A percentile compares a stretch with the other conserved stretches of the same genome.
Conservation (phyloP, 139 green algal species). For the Ettlia oleoabundans region DNA sequence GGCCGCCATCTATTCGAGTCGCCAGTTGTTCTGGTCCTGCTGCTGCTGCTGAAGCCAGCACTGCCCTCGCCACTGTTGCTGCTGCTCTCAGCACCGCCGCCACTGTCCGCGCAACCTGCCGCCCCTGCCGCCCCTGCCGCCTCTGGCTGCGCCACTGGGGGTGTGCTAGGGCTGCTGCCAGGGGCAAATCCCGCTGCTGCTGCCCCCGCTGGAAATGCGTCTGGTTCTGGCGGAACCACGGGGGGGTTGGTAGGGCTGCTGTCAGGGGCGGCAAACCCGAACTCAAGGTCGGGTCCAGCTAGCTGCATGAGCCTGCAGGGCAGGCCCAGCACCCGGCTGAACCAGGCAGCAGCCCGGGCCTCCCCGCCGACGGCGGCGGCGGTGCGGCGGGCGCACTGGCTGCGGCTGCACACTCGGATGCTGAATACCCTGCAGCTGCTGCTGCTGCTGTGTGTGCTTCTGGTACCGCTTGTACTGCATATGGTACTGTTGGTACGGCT, state of each 20-base stretch:
- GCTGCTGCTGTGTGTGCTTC: not conserved
- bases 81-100: not conserved
- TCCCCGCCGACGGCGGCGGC: slow-evolving; percentile 13
- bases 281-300: too few species aligned
- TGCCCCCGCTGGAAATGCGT: too few species aligned
- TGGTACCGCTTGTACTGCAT: not conserved
- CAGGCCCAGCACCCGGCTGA: slow-evolving; percentile 67
- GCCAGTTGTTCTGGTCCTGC: not conserved
- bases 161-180: not conserved
- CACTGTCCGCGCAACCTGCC: not conserved
- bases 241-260: not conserved
- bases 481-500: not conserved
- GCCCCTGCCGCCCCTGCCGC: not conserved
- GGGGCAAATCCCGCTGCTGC: too few species aligned
- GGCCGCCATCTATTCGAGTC: too few species aligned
- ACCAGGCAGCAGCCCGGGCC: slow-evolving; percentile 61
- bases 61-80: not conserved
- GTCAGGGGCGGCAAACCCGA: not conserved
- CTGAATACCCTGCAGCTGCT: not conserved
- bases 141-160: not conserved
- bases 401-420: slow-evolving; percentile 11
- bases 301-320: slow-evolving; percentile 77
- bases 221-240: not conserved
- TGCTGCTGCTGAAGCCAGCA: not conserved
- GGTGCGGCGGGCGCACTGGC: not conserved